A percentile compares a stretch with the other conserved stretches of the same genome.
These are phyloP conservation scores for Pelargonium nanum DNA, from an alignment of 345 rosid genomes.

Conservation along the genomic window DNA sequence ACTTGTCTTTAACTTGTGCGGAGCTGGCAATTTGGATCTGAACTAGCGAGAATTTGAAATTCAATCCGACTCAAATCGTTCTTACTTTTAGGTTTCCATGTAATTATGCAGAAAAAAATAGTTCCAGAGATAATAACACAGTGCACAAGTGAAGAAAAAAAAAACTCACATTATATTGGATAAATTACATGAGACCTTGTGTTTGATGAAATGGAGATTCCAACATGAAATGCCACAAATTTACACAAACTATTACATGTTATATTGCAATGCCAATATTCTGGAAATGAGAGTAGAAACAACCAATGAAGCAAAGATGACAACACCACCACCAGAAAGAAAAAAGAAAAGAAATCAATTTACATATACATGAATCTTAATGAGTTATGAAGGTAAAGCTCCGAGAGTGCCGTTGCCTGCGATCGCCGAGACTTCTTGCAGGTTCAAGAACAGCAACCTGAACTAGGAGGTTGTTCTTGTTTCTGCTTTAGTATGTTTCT, in stretches of 20 bases:
- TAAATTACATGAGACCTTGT: neutral
- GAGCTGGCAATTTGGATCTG: too few relatives aligned
- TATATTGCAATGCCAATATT: too few relatives aligned
- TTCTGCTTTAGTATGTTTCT: slow-evolving; percentile 64
- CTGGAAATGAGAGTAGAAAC: neutral
- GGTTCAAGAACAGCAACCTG: slow-evolving; percentile 44
- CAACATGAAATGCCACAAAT: neutral
- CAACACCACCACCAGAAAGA: slow-evolving; percentile 5
- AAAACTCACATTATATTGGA: neutral
- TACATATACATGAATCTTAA: slow-evolving; percentile 8
- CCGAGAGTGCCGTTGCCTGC: neutral
- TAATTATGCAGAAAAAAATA: too few relatives aligned
- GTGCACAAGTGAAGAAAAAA: too few relatives aligned
- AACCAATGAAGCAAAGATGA: neutral
- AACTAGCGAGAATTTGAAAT: too few relatives aligned
- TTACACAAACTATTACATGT: neutral
- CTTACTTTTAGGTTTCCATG: too few relatives aligned
- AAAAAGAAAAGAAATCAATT: slow-evolving; percentile 3
- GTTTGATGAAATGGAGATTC: neutral
- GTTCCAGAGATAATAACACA: too few relatives aligned
- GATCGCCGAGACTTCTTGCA: neutral
- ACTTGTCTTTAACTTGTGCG: too few relatives aligned
- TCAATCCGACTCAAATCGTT: too few relatives aligned
- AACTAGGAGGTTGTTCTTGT: slow-evolving; percentile 31
- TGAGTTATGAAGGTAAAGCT: slow-evolving; percentile 1